These are phyloP conservation scores for Euphrasia confusa DNA, from an alignment of 257 asterid genomes.

Conservation along the genomic window DNA sequence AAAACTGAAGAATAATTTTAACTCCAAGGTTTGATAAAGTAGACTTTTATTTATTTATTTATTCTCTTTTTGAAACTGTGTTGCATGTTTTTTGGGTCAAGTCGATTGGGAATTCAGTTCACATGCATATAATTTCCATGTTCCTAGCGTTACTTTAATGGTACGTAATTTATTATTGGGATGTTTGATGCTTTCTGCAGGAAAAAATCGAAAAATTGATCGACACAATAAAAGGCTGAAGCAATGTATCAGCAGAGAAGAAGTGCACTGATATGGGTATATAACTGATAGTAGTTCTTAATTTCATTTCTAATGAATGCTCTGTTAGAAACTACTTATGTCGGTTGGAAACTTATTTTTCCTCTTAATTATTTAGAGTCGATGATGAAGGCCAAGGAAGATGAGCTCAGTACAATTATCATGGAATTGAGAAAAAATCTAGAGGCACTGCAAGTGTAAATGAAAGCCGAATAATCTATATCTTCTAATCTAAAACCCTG, in stretches of 20 bases:
- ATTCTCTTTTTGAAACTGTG: conserved; percentile 13
- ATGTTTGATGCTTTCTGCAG: conserved; percentile 34
- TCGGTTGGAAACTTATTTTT: conserved; percentile 8
- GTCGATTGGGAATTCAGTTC: conserved; percentile 9
- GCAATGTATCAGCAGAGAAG: conserved; percentile 68
- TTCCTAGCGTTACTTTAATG: conserved; percentile 5
- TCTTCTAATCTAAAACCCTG: no score
- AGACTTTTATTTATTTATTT: neutral
- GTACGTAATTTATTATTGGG: conserved; percentile 6
- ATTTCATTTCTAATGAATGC: conserved; percentile 6
- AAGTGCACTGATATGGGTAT: conserved; percentile 62
- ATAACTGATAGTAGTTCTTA: conserved; percentile 28
- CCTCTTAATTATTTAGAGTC: conserved; percentile 37
- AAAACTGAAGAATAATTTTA: conserved; percentile 57
- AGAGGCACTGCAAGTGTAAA: conserved; percentile 67
- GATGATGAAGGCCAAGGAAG: conserved; percentile 72
- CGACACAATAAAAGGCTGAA: conserved; percentile 44
- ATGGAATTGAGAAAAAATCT: conserved; percentile 66
- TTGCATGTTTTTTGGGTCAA: neutral
- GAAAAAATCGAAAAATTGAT: conserved; percentile 49
- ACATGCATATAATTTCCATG: neutral
- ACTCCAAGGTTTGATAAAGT: conserved; percentile 34
- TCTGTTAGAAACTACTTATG: neutral
- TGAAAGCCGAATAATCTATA: no score
- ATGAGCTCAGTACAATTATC: conserved; percentile 66